phyloP scores from a whole-genome alignment of 1,284 basidiomycete genomes.

The Ganoderma lucidum region DNA sequence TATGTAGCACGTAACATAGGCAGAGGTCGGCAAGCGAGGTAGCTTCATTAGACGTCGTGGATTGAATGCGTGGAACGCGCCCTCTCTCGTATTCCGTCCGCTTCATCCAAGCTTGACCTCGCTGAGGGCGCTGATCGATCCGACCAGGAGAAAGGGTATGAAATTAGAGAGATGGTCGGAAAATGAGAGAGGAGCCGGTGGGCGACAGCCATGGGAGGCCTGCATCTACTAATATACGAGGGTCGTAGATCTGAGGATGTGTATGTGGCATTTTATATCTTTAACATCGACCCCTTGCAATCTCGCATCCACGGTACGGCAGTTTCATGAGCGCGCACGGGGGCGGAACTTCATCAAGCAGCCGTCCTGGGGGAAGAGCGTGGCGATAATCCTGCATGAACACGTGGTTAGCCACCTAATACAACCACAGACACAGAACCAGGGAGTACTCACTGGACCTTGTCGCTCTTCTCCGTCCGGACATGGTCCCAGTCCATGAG shows the following conservation, averaged over 20 bases:
- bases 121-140: no score
- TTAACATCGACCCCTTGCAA: not conserved
- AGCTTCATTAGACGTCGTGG: not conserved
- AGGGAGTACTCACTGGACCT: conserved; percentile 75
- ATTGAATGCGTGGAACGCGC: not conserved
- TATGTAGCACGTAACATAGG: no score
- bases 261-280: conserved; percentile 20
- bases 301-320: not conserved
- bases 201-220: conserved; percentile 27
- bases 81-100: not conserved
- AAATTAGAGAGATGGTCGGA: conserved; percentile 12
- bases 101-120: not conserved
- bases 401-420: not conserved
- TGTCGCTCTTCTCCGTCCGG: conserved; percentile 79
- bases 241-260: conserved; percentile 3
- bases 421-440: no score
- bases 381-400: conserved; percentile 81
- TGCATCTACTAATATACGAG: conserved; percentile 29
- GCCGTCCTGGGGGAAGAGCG: conserved; percentile 94
- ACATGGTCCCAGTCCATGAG: conserved; percentile 93
- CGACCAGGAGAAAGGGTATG: conserved; percentile 10
- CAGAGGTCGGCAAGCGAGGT: no score
- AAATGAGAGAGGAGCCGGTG: conserved; percentile 1
- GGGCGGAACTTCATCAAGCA: conserved; percentile 83
- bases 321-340: conserved; percentile 42